These are phyloP conservation scores for Tetrahymena thermophila DNA, from an alignment of 73 alveolate genomes.

Conservation along the genomic window DNA sequence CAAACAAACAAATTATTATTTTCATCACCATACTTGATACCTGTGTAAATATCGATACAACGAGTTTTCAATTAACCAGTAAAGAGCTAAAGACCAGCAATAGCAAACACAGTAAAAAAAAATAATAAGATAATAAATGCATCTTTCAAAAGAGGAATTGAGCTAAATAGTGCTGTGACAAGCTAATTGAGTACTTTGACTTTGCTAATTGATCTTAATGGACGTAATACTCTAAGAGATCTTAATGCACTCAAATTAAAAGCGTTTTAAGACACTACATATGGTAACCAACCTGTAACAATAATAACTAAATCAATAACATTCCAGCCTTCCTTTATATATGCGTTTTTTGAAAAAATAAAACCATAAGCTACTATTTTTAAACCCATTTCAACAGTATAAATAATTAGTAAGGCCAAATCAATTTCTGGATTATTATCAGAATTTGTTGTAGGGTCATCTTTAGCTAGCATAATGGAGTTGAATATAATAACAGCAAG, in stretches of 20 bases:
- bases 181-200: constrained; percentile 87
- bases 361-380: constrained; percentile 48
- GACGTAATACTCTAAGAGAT: constrained; percentile 93
- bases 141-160: constrained; percentile 87
- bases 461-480: constrained; percentile 68
- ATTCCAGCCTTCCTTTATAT: constrained; percentile 70
- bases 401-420: constrained; percentile 10
- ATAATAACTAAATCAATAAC: constrained; percentile 59
- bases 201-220: constrained; percentile 90
- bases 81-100: constrained; percentile 91
- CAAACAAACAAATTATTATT: constrained; percentile 43
- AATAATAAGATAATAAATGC: constrained; percentile 79
- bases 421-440: constrained; percentile 19
- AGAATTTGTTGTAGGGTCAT: constrained; percentile 57
- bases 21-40: constrained; percentile 49
- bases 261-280: constrained; percentile 37
- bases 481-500: constrained; percentile 40
- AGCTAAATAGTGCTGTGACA: constrained; percentile 80
- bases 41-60: constrained; percentile 63
- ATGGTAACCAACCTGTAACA: constrained; percentile 57
- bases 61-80: constrained; percentile 77
- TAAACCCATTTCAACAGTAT: constrained; percentile 41
- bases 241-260: constrained; percentile 77
- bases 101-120: constrained; percentile 84
- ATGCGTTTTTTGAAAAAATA: constrained; percentile 19